Evolutionary conservation across 2,329 filamentous ascomycete genomes (phyloP), one percentile per base, ranked within the genome.

Genomic region (Colletotrichum ledebouriae): DNA sequence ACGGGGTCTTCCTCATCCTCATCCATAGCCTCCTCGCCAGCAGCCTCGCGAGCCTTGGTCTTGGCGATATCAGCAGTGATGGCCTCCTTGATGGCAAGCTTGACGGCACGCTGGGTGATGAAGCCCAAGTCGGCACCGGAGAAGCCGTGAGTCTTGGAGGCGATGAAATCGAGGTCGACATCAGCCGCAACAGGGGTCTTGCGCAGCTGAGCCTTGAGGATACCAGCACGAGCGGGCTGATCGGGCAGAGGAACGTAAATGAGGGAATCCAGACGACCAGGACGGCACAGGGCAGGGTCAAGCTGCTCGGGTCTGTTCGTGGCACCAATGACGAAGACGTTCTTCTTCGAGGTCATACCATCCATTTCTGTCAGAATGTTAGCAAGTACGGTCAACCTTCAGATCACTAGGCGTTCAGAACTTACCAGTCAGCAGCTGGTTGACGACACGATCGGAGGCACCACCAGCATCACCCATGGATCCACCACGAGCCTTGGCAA

Each of bases 271-370:
- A 99, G 92, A 94, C 96, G 96, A 75, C 96, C 96, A 65, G 96
- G 96, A 88, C 96, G 94, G 89, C 95, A 98, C 75, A 99, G 89
- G 75, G 96, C 96, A 79, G 96, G 96, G 82, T 99, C 96, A 69
- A 99, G 92, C 86, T 98, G 96, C 86, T 99, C 96, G 49, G 96
- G 96, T 85, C 96, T 89, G 87, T 99, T 99, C 82, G 96, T 99
- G 52, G 96, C 96, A 80, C 96, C 96, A 76, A 99, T 99, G 73
- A 99, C 96, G 83, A 99, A 99, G 72, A 99, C 96, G 80, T 99
- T 99, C 92, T 99, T 99, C 93, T 99, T 99, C 44, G 95, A 98
- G 52, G 95, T 98, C 95, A 98, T 98, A 76, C 95, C 95, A 75
- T 98, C 95, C 95, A 98, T 98, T 89, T 98, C 94, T 92, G 71